Evolutionary conservation across 805 yeast species (phyloP).

Genomic region (Candida ascalaphidarum): DNA sequence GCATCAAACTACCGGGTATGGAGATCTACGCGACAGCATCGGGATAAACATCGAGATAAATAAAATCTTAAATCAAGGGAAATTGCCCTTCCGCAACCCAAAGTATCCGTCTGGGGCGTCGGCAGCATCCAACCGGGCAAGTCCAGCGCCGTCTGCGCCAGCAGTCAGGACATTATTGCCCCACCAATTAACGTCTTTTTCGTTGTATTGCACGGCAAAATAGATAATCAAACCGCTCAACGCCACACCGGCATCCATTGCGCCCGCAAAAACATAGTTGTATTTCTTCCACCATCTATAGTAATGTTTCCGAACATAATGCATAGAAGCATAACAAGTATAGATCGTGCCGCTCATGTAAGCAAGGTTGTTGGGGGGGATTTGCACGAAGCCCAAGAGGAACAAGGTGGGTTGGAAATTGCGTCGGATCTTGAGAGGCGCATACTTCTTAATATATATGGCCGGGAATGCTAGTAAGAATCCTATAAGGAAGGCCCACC

Average conservation of each 20-base stretch:
- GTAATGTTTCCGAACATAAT: conserved; percentile 2
- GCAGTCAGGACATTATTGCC: conserved; percentile 12
- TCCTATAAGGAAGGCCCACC: conserved; percentile 22
- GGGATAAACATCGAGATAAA: no score
- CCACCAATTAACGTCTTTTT: conserved; percentile 11
- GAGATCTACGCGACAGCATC: no score
- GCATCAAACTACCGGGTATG: no score
- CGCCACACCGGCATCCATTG: conserved; percentile 5
- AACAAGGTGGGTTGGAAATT: conserved; percentile 8
- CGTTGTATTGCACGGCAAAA: conserved; percentile 6
- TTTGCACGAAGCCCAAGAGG: conserved; percentile 7
- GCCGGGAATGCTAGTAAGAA: conserved; percentile 13
- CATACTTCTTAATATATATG: conserved; percentile 12
- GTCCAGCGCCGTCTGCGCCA: conserved; percentile 17
- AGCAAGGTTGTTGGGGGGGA: conserved; percentile 7
- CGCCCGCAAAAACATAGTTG: conserved; percentile 6
- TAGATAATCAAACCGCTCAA: conserved; percentile 4
- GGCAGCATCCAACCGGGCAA: conserved; percentile 21
- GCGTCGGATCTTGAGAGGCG: conserved; percentile 6
- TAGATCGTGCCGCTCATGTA: conserved; percentile 1
- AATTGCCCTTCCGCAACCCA: conserved; percentile 11
- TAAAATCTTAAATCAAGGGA: no score
- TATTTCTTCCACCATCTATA: conserved; percentile 6
- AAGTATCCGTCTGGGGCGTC: conserved; percentile 12
- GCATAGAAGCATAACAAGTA: conserved; percentile 1